Percentiles rank a stretch among this genome's conserved stretches.
Conservation (phyloP, 371 early-diverging fungal species). For the Apophysomyces elegans region DNA sequence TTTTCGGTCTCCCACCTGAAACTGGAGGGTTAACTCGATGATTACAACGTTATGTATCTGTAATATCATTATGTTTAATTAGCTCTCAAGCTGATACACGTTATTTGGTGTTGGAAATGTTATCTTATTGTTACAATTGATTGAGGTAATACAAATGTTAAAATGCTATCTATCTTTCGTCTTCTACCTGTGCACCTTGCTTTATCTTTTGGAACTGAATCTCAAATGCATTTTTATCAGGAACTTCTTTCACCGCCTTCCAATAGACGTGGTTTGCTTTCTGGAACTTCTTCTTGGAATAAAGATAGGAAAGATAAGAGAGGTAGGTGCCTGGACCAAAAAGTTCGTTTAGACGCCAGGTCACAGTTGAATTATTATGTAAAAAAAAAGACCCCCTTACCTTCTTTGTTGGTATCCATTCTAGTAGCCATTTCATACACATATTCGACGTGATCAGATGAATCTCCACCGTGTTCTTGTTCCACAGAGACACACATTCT, state of each 20-base stretch:
- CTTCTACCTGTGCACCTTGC: background rate
- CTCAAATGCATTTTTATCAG: constrained; percentile 54
- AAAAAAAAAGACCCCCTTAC: constrained; percentile 26
- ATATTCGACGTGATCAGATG: constrained; percentile 31
- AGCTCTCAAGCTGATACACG: too few species aligned
- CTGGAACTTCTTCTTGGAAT: constrained; percentile 49
- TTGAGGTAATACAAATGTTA: too few species aligned
- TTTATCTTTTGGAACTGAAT: constrained; percentile 12
- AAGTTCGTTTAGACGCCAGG: background rate
- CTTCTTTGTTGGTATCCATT: constrained; percentile 53
- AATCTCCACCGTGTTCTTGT: constrained; percentile 33
- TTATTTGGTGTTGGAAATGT: too few species aligned
- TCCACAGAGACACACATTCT: constrained; percentile 65
- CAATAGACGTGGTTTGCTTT: constrained; percentile 61
- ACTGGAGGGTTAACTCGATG: too few species aligned
- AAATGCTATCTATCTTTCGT: background rate
- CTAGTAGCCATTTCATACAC: constrained; percentile 63
- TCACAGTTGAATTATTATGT: background rate
- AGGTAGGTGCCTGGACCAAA: constrained; percentile 56
- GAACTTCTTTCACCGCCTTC: constrained; percentile 63
- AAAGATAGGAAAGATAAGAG: constrained; percentile 59
- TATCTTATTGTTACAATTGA: too few species aligned
- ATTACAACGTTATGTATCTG: too few species aligned
- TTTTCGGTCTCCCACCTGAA: too few species aligned
- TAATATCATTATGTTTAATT: too few species aligned